A percentile compares a stretch with the other conserved stretches of the same genome.
Evolutionary conservation across 1,284 basidiomycete species (phyloP).

Genomic region (Naganishia sp.): DNA sequence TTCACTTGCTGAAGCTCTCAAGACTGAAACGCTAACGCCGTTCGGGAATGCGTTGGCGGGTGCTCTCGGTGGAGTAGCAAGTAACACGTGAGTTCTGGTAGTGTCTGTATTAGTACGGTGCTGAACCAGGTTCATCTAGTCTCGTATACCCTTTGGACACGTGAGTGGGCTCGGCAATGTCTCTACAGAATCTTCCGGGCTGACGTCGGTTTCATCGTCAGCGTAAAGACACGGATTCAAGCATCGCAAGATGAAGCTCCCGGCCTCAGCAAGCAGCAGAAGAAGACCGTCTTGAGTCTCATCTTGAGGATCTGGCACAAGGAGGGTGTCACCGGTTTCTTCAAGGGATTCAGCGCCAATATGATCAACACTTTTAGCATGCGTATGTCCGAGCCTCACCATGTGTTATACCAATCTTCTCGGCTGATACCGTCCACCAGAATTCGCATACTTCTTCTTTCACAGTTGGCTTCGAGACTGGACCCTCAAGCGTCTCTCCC

Average conservation of each 20-base stretch:
- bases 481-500: conserved; percentile 41
- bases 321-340: conserved; percentile 79
- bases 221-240: conserved; percentile 95
- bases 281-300: conserved; percentile 61
- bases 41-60: conserved; percentile 92
- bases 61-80: conserved; percentile 89
- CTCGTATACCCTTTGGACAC: conserved; percentile 93
- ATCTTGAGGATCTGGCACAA: conserved; percentile 70
- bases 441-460: conserved; percentile 99
- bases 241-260: conserved; percentile 54
- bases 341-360: conserved; percentile 92
- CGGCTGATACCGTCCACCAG: conserved; percentile 55
- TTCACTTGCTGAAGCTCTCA: conserved; percentile 25
- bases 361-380: conserved; percentile 98
- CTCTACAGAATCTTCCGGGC: not conserved
- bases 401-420: not conserved
- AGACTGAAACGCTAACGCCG: conserved; percentile 68
- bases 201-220: conserved; percentile 45
- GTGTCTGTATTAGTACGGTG: conserved; percentile 1
- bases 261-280: conserved; percentile 38
- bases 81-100: conserved; percentile 72
- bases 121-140: conserved; percentile 53
- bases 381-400: conserved; percentile 63
- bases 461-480: conserved; percentile 80
- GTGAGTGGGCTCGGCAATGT: conserved; percentile 47